Conservation (phyloP, 2,329 filamentous ascomycete species). For the Cryphonectria nitschkei region DNA sequence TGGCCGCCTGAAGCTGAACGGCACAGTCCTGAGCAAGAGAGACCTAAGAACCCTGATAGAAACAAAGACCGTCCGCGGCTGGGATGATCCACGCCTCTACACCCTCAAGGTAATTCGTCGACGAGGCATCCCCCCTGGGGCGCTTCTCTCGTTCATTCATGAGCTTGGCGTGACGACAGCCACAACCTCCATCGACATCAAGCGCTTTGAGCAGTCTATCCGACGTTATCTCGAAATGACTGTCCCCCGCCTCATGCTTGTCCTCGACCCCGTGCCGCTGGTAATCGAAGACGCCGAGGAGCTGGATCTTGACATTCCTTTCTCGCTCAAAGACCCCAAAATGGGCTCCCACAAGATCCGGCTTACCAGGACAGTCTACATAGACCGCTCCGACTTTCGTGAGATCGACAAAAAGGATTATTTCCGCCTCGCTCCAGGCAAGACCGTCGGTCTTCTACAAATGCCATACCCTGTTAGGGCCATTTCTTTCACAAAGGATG, state of each 20-base stretch:
- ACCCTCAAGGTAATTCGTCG: constrained; percentile 82
- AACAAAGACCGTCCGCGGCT: constrained; percentile 76
- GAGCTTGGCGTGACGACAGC: too few relatives aligned
- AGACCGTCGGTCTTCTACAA: background rate
- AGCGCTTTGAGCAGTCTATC: constrained; percentile 80
- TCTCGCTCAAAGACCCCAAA: too few relatives aligned
- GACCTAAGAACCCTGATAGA: too few relatives aligned
- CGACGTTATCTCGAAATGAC: constrained; percentile 86
- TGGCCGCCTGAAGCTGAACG: too few relatives aligned
- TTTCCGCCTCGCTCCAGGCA: background rate
- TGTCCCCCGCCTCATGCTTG: constrained; percentile 85
- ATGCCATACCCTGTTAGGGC: background rate
- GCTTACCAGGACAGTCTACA: background rate
- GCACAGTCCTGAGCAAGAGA: too few relatives aligned
- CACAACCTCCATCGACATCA: constrained; percentile 22
- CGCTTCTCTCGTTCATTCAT: too few relatives aligned
- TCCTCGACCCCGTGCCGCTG: constrained; percentile 44
- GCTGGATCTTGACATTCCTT: too few relatives aligned
- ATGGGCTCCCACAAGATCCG: too few relatives aligned
- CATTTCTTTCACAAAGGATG: background rate
- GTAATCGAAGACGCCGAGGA: too few relatives aligned
- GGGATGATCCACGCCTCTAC: constrained; percentile 90
- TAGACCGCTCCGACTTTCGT: background rate
- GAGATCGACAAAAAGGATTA: background rate
- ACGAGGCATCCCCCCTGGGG: constrained; percentile 79